phyloP scores from a whole-genome alignment of 371 early-diverging fungal genomes.

The Mortierella sp. region DNA sequence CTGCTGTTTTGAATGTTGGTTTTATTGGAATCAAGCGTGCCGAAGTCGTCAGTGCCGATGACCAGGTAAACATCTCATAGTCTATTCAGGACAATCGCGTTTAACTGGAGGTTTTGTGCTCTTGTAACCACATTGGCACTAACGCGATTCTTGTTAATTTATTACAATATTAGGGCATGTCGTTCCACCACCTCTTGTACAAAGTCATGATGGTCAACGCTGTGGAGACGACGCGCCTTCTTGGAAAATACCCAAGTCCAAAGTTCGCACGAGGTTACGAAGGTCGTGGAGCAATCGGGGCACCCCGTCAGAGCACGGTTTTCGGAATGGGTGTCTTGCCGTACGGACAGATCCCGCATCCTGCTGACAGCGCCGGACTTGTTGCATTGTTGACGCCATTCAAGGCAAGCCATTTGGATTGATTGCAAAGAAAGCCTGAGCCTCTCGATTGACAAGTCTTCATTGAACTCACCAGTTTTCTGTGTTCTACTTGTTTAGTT shows the following conservation, averaged over 20 bases:
- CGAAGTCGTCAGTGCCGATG: conserved; percentile 81
- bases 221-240: conserved; percentile 74
- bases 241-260: conserved; percentile 73
- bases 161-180: conserved; percentile 66
- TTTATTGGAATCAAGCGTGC: conserved; percentile 77
- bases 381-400: conserved; percentile 83
- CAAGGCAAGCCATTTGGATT: conserved; percentile 61
- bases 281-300: conserved; percentile 36
- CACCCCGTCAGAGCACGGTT: conserved; percentile 69
- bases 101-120: not conserved
- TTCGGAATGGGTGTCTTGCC: conserved; percentile 81
- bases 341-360: conserved; percentile 71
- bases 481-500: conserved; percentile 58
- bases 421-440: not conserved
- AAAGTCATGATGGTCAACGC: conserved; percentile 79
- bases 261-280: conserved; percentile 43
- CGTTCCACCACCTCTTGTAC: conserved; percentile 80
- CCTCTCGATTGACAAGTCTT: not conserved
- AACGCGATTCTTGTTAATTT: not conserved
- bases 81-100: not conserved
- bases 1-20: conserved; percentile 77
- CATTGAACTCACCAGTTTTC: not conserved
- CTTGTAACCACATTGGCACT: not conserved
- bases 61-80: conserved; percentile 60
- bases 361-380: conserved; percentile 76